Conservation (phyloP, 2,329 filamentous ascomycete species). For the Fusarium tupiense region DNA sequence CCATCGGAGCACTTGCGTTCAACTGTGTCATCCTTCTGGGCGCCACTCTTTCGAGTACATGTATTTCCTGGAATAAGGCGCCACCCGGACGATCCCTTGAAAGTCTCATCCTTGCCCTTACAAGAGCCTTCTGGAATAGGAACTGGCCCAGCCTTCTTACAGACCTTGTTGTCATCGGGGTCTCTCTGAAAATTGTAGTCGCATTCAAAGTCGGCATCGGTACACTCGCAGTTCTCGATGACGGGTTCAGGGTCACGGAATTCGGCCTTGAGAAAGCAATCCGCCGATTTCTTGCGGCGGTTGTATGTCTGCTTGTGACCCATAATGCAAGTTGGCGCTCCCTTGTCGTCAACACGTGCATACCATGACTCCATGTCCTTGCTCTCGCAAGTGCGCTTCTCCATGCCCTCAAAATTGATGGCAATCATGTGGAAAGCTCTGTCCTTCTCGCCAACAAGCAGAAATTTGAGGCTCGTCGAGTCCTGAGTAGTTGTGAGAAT, state of each 20-base stretch:
- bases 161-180: constrained; percentile 72
- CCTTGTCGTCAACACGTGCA: constrained; percentile 82
- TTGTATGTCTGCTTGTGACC: constrained; percentile 90
- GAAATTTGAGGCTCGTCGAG: constrained; percentile 90
- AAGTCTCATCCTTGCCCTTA: constrained; percentile 74
- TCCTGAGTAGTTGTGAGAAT: constrained; percentile 89
- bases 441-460: constrained; percentile 74
- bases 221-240: constrained; percentile 82
- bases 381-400: constrained; percentile 80
- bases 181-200: constrained; percentile 87
- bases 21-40: constrained; percentile 75
- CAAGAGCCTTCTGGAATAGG: constrained; percentile 77
- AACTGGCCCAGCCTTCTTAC: constrained; percentile 71
- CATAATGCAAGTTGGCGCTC: constrained; percentile 90
- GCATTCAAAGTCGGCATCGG: constrained; percentile 89
- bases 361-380: constrained; percentile 89
- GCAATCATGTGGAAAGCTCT: constrained; percentile 73
- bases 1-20: constrained; percentile 80
- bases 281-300: constrained; percentile 84
- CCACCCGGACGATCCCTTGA: constrained; percentile 89
- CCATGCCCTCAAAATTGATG: constrained; percentile 84
- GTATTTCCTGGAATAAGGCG: constrained; percentile 87
- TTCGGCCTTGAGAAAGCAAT: constrained; percentile 88
- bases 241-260: constrained; percentile 81
- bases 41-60: constrained; percentile 69